Conservation (phyloP, 768 basidiomycete species). For the Russula griseocarnosa region DNA sequence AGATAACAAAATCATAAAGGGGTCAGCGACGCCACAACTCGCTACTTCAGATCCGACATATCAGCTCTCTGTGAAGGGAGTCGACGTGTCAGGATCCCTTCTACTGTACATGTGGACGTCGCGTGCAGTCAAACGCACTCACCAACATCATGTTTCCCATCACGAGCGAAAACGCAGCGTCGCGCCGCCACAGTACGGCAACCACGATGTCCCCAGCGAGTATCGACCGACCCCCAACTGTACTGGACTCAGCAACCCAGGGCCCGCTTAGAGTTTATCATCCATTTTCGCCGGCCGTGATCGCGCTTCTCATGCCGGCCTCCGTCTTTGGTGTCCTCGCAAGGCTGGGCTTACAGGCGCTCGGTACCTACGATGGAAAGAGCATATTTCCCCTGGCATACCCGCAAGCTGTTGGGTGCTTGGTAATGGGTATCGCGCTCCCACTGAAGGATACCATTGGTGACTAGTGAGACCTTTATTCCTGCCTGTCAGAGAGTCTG, state of each 20-base stretch:
- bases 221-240: conserved; percentile 42
- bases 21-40: not conserved
- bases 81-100: not conserved
- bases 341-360: conserved; percentile 70
- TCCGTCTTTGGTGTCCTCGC: conserved; percentile 85
- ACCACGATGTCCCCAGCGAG: conserved; percentile 41
- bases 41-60: not conserved
- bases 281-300: conserved; percentile 59
- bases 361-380: conserved; percentile 68
- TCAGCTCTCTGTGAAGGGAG: not conserved
- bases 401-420: conserved; percentile 82
- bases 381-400: conserved; percentile 82
- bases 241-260: conserved; percentile 34
- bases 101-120: not conserved
- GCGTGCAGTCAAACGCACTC: not conserved
- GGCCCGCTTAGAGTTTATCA: conserved; percentile 36
- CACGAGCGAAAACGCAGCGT: not conserved
- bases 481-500: conserved; percentile 15
- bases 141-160: not conserved
- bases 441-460: conserved; percentile 69
- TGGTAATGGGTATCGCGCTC: conserved; percentile 83
- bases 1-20: not conserved
- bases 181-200: conserved; percentile 19
- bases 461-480: conserved; percentile 55
- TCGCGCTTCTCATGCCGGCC: conserved; percentile 71